Conservation (phyloP, 768 basidiomycete species). For the Suillus decipiens region DNA sequence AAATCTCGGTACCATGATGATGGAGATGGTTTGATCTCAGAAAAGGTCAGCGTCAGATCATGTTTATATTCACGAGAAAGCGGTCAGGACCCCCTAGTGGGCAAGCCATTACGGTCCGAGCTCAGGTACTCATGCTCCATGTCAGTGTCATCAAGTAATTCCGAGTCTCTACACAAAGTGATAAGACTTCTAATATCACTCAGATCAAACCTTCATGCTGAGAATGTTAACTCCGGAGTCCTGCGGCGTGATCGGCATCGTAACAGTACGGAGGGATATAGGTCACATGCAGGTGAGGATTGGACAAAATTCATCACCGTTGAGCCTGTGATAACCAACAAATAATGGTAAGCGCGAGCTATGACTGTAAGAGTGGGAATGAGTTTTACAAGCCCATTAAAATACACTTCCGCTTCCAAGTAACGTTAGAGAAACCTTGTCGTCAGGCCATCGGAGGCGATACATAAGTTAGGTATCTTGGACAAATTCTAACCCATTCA, state of each 20-base stretch:
- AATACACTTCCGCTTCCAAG: background rate
- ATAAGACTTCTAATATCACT: background rate
- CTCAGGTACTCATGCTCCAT: background rate
- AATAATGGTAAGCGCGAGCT: background rate
- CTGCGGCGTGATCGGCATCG: background rate
- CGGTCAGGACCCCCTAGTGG: background rate
- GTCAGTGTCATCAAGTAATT: background rate
- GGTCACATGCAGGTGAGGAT: background rate
- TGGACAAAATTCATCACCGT: background rate
- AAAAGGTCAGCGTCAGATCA: background rate
- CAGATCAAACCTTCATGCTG: background rate
- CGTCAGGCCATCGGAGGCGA: background rate
- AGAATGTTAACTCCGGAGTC: background rate
- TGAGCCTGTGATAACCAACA: background rate
- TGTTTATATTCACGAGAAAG: background rate
- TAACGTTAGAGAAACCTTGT: background rate
- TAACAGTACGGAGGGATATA: background rate
- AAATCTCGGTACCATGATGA: conserved; percentile 51
- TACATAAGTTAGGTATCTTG: background rate
- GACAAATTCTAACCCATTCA: background rate
- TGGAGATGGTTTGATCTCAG: background rate
- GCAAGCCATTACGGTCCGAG: background rate
- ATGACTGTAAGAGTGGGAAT: background rate
- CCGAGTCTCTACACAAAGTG: background rate
- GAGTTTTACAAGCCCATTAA: background rate